Base-by-base conservation (phyloP, 2,329 filamentous ascomycete species). In the Stemphylium beticola region DNA sequence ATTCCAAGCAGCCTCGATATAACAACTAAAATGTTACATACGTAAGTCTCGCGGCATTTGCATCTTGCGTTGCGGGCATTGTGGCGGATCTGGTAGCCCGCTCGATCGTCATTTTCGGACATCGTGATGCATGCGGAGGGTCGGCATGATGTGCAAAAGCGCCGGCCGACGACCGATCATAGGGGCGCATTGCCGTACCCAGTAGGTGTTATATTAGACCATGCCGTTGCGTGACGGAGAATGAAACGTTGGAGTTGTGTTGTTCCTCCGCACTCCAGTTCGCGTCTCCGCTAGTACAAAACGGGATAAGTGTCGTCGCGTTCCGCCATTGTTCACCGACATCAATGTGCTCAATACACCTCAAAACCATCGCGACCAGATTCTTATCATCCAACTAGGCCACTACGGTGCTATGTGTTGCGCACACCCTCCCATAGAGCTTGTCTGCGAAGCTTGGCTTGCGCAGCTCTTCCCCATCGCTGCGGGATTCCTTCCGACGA, bases 261-360 rank as follows among this genome's bases (percentile, higher is more conserved):
- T 37, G 34, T 20, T 20, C 11, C 15, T 37, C 34, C 11, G 36
- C 36, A 38, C 18, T 20, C 18, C 24, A 14, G 37, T 14, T 24
- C 8, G 42, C 9, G 34, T 29, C 4, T 17, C 31, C 29, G 15
- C 39, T 51, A 38, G 24, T 14, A 11, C 11, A 6, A 22, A 41
- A 52, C 2, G 9, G 26, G 12, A 33, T 26, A 40, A 36, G 36
- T 5, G 20, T 15, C 7, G 4, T 22, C 42, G n/a, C 14, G 31
- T 37, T 17, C 18, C n/a, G 32, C 11, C 26, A 8, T 4, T 31
- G 12, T 26, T 40, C 42, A 12, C 24, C 37, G 48, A 51, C 55
- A 61, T 52, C 55, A 64, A 62, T 58, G 58, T 65, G 60, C 62
- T 65, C 62, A 65, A 57, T 57, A 44, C 43, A 24, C 44, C 55